These are phyloP conservation scores for Aurantiochytrium sp. DNA, from an alignment of 108 stramenopile genomes.

Conservation along the genomic window DNA sequence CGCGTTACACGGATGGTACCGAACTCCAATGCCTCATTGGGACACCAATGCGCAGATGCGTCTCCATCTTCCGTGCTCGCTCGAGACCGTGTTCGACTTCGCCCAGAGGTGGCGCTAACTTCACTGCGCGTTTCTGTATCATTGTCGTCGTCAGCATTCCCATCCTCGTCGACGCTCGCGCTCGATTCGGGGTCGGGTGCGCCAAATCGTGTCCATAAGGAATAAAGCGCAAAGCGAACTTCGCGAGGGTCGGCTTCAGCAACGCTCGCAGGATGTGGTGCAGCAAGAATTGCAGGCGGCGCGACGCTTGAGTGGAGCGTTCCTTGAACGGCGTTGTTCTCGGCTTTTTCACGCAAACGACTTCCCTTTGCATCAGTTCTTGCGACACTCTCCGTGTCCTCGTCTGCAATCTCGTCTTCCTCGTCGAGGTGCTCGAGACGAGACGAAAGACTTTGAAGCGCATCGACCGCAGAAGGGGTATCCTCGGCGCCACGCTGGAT, in stretches of 20 bases:
- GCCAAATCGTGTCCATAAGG: neutral
- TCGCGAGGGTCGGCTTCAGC: neutral
- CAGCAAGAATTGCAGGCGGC: neutral
- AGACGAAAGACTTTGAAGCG: neutral
- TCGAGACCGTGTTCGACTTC: neutral
- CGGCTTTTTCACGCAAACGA: no score
- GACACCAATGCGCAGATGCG: neutral
- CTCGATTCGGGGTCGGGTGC: neutral
- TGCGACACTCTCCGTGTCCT: no score
- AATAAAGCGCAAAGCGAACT: neutral
- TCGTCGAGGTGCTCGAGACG: no score
- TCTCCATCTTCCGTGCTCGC: neutral
- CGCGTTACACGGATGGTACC: neutral
- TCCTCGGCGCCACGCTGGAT: neutral
- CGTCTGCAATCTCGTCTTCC: no score
- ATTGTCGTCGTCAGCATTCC: neutral
- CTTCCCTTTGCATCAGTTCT: no score
- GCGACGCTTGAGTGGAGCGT: neutral
- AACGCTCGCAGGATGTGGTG: neutral
- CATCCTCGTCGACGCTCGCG: no score
- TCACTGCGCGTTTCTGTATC: neutral
- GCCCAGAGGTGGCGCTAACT: neutral
- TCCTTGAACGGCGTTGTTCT: neutral
- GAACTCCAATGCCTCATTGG: neutral
- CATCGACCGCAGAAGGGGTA: neutral